phyloP scores from a whole-genome alignment of 371 early-diverging fungal species.

The Dinochytrium kinnereticum region DNA sequence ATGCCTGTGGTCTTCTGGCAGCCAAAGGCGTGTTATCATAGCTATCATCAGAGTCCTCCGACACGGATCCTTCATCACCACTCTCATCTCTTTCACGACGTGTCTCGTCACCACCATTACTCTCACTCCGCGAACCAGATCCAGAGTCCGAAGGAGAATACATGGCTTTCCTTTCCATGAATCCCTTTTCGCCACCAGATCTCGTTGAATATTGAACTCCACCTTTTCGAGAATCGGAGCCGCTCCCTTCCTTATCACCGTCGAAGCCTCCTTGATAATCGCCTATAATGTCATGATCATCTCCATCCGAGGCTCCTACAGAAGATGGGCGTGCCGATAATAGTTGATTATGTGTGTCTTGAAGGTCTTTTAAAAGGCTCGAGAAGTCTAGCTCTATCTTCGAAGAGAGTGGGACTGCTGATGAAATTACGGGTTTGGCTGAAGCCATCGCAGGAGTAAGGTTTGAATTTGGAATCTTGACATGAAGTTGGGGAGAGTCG shows the following conservation, averaged over 20 bases:
- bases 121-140: too few species aligned
- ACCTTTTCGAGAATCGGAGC: too few species aligned
- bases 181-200: too few species aligned
- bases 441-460: not conserved
- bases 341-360: conserved; percentile 13
- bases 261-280: not conserved
- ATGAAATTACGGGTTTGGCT: not conserved
- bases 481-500: not conserved
- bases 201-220: too few species aligned
- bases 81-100: not conserved
- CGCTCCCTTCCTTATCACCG: not conserved
- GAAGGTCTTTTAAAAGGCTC: conserved; percentile 4
- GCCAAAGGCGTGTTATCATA: not conserved
- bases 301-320: not conserved
- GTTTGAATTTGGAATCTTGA: not conserved
- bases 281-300: not conserved
- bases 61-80: conserved; percentile 1
- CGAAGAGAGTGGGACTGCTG: not conserved
- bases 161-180: too few species aligned
- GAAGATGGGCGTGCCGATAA: not conserved
- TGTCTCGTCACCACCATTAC: too few species aligned
- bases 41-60: conserved; percentile 7
- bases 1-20: too few species aligned
- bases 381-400: conserved; percentile 14
- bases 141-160: too few species aligned